These are phyloP conservation scores for Houttuynia cordata DNA, from an alignment of 164 flowering plant genomes.

Conservation along the genomic window DNA sequence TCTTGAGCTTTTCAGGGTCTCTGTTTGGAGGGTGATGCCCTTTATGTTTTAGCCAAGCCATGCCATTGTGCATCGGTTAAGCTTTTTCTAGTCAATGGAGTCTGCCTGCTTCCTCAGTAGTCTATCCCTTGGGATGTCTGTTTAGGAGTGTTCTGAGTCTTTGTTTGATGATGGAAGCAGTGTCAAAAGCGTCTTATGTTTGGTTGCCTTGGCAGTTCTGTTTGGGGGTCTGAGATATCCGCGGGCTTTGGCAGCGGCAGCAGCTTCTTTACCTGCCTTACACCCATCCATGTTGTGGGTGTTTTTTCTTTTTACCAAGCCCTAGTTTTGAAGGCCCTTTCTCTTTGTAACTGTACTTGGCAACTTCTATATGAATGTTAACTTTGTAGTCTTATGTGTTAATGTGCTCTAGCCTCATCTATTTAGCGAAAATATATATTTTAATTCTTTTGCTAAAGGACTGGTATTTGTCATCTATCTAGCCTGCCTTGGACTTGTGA, in stretches of 20 bases:
- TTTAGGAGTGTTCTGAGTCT: background rate
- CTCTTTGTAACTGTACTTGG: conserved; percentile 18
- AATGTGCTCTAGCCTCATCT: no score
- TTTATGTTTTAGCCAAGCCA: conserved; percentile 6
- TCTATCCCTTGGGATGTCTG: conserved; percentile 1
- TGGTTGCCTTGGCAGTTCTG: conserved; percentile 16
- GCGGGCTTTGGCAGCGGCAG: conserved; percentile 39
- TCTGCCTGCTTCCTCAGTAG: conserved; percentile 8
- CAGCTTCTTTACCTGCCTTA: conserved; percentile 20
- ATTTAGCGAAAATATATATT: no score
- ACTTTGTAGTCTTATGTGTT: no score
- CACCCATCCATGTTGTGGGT: conserved; percentile 5
- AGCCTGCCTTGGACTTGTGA: no score
- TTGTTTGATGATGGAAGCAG: conserved; percentile 1
- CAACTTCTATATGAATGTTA: conserved; percentile 9
- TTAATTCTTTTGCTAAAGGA: no score
- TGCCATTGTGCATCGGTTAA: conserved; percentile 2
- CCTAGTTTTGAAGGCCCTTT: conserved; percentile 23
- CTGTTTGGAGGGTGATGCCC: background rate
- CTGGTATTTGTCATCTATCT: no score
- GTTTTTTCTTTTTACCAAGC: conserved; percentile 29
- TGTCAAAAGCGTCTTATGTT: conserved; percentile 12
- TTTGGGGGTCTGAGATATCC: conserved; percentile 12
- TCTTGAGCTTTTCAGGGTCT: conserved; percentile 12
- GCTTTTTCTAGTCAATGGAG: conserved; percentile 11